Evolutionary conservation across 2,329 filamentous ascomycete species (phyloP), one percentile per base, ranked within the genome.

Genomic region (Ascomycota sp.): DNA sequence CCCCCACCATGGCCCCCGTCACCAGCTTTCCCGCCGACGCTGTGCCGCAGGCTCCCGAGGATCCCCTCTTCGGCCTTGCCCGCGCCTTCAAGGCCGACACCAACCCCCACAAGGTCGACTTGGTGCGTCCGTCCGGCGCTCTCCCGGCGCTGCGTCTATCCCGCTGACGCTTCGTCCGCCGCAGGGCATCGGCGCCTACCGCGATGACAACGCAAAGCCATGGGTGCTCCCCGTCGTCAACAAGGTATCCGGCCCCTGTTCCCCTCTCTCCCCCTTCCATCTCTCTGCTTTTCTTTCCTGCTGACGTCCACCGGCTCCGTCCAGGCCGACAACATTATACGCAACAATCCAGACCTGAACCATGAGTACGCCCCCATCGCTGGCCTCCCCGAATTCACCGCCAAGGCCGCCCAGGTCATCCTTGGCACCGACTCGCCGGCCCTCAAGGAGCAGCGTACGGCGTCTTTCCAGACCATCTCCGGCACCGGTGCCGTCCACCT

Each of bases 361-460:
- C 86, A 98, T 63, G 89, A 98, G 66, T 98, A 98, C 57, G 81
- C 91, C 35, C 86, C 89, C 35, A 98, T 98, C 51, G 78, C 83
- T 37, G 89, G 89, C 47, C 67, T 95, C 35, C 58, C 75, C 32
- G 66, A 75, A 38, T 91, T 94, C 59, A 94, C 82, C 35, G 66
- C 70, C 42, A 91, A 89, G 48, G 85, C 89, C 17, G 81, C 86
- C 50, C 85, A 89, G 59, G 66, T 95, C 43, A 78, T 94, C 35
- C 66, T 95, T 21, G 85, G 89, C 40, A 53, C 57, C 39, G 69
- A 78, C 42, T 91, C 81, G 30, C 72, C 81, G 26, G 89, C 85
- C 33, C 67, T 94, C 46, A 61, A 65, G 40, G 81, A 95, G 48
- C 81, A 85, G 55, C 78, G 89, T 38, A 63, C 73, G 37, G 64